These are phyloP conservation scores for Starmerella bombicola DNA, from an alignment of 805 yeast species.

Conservation along the genomic window DNA sequence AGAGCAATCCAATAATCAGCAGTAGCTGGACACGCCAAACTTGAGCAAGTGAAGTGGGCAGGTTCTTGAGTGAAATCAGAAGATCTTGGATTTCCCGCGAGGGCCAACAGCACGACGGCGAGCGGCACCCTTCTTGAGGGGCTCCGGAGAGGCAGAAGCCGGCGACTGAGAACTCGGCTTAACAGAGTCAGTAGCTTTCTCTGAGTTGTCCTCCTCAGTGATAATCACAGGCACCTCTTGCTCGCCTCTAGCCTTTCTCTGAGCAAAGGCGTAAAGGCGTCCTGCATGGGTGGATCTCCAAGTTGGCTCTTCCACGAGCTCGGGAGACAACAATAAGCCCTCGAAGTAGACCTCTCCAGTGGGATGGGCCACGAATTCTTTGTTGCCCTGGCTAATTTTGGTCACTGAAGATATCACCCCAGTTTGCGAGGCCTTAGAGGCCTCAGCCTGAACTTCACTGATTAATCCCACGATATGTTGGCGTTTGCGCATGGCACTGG, in stretches of 20 bases:
- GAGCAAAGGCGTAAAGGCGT: slow-evolving; percentile 4
- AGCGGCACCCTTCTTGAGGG: slow-evolving; percentile 19
- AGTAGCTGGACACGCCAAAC: background rate
- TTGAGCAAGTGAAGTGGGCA: background rate
- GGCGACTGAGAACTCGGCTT: background rate
- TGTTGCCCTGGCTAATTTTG: slow-evolving; percentile 25
- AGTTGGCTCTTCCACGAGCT: slow-evolving; percentile 26
- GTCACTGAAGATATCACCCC: slow-evolving; percentile 25
- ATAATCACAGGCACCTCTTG: background rate
- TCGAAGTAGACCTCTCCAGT: slow-evolving; percentile 27
- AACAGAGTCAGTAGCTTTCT: background rate
- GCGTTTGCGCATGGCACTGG: slow-evolving; percentile 45
- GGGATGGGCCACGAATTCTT: slow-evolving; percentile 27
- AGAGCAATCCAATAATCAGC: background rate
- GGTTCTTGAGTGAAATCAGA: slow-evolving; percentile 2
- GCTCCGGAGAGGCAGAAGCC: slow-evolving; percentile 6
- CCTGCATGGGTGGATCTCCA: slow-evolving; percentile 28
- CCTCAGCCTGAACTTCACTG: slow-evolving; percentile 26
- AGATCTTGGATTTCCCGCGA: slow-evolving; percentile 21
- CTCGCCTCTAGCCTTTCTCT: background rate
- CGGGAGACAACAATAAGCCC: slow-evolving; percentile 23
- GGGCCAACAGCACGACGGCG: slow-evolving; percentile 21
- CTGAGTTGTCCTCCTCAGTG: background rate
- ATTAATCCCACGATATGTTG: slow-evolving; percentile 36
- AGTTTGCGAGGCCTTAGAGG: slow-evolving; percentile 20